Base-by-base conservation (phyloP, 441 rosid species). In the Mallotus repandus region DNA sequence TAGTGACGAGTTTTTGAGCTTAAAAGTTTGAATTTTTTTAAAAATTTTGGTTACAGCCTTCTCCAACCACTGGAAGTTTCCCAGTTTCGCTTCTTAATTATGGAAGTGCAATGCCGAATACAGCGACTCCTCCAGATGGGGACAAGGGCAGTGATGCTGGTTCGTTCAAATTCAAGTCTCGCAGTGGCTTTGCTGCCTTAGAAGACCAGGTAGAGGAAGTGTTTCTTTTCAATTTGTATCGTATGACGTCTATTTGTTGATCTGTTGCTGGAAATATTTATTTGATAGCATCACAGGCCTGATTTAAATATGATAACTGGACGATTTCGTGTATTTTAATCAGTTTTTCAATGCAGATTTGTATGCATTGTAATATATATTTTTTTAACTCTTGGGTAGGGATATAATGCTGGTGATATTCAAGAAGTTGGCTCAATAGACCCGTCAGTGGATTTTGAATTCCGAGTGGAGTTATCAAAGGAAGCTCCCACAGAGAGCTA, bases 51-150 rank as follows among this genome's bases (percentile, higher is more conserved):
- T 59, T 45, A 25, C 78, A 85, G 87, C 70, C 75, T 49, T 89
- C 91, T 71, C 89, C 91, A 9, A 87, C 93, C 57, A 83, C 89
- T n/a, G 91, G 89, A 77, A 78, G 81, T 49, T 84, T 84, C 68
- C 80, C 78, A 2, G 13, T 78, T 16, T 70, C 83, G 41, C 54
- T 57, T 41, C 75, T 72, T 19, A 68, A 64, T 68, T 77, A 68
- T 65, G 89, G 77, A 54, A 71, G 50, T 77, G 22, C 77, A 29
- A 29, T 29, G 32, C 32, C 32, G 32, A 29, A 29, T 29, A 1
- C 3, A 60, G 72, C 57, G 56, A 66, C 71, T 71, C 52, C 56
- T 53, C 72, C 35, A n/a, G 79, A 78, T 22, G 77, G 61, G 14
- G 68, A 79, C 7, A 59, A 29, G 68, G 77, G 73, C 41, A 55